Evolutionary conservation across 139 green algal genomes (phyloP).

Genomic region (Chlorella sp.): DNA sequence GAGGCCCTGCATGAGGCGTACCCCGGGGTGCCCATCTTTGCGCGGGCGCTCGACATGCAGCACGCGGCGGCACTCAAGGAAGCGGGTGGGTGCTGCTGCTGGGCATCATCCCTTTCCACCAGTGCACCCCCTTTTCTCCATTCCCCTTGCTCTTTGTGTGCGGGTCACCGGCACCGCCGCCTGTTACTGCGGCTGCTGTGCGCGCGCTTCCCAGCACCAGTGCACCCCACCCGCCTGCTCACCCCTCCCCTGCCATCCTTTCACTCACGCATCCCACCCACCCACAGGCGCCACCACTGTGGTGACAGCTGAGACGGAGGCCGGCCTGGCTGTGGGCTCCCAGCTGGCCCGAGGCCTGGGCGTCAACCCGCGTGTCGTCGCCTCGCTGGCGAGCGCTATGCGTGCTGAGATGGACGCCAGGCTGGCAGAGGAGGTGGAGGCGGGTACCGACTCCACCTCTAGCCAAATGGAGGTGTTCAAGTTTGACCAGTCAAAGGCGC

Average conservation of each 20-base stretch:
- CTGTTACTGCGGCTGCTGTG: no score
- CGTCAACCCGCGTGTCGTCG: conserved; percentile 9
- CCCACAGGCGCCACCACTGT: conserved; percentile 62
- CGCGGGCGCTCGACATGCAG: conserved; percentile 73
- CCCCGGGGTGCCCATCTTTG: conserved; percentile 83
- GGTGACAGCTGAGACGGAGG: conserved; percentile 74
- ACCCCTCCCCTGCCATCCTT: conserved; percentile 57
- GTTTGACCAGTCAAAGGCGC: conserved; percentile 27
- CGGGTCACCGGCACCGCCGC: no score
- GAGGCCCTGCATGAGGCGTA: conserved; percentile 63
- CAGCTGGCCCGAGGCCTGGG: conserved; percentile 60
- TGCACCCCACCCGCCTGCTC: conserved; percentile 40
- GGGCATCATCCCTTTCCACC: no score
- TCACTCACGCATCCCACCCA: conserved; percentile 57
- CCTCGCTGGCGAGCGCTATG: conserved; percentile 48
- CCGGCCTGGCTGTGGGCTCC: conserved; percentile 71
- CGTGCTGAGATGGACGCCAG: conserved; percentile 33
- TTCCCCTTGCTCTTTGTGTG: no score
- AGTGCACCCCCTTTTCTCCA: no score
- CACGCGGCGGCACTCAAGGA: conserved; percentile 81
- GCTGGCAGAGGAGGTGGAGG: background rate
- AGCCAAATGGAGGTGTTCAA: background rate
- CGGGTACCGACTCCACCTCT: background rate
- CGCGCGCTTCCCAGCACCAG: no score
- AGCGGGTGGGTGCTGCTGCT: conserved; percentile 74